Base-by-base conservation (phyloP, 208 protist species). In the Crithidia mellificae region DNA sequence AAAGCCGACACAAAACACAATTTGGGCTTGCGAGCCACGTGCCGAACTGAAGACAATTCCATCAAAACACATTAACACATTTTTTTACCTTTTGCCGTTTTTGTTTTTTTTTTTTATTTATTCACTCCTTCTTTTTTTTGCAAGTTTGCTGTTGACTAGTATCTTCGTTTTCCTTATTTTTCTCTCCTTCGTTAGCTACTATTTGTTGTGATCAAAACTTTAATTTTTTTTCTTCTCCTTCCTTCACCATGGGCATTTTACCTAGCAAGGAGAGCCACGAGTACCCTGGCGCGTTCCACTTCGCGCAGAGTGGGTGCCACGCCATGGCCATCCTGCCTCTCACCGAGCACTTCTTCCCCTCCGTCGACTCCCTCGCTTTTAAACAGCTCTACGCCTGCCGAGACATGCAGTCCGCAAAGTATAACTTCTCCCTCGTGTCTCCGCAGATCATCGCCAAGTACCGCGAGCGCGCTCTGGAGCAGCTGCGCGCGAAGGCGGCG, bases 291-390 rank as follows among this genome's bases (percentile, higher is more conserved):
- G 71, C 74, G 20, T 69, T 91, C 22, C 55, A 73, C 51, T 85
- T 83, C 39, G 75, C 72, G 19, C 67, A 74, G 51, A 81, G 77
- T 39, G 85, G 80, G n/a, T 63, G 44, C 20, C 74, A 80, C 54
- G 56, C 57, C 11, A 69, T 82, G 44, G 70, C 72, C 7, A 73
- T 77, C 8, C 19, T 88, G 1, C 82, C 85, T 11, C 74, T 88
- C 29, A 91, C 80, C 12, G 63, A 58, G 17, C 78, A 88, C 71
- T 91, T 86, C 68, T 91, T 88, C 46, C 79, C 85, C 19, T 77
- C 71, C 15, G 53, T 74, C 17, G 58, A 81, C 39, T 85, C 71
- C 36, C 76, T 88, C 22, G 79, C 77, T 14, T 91, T 91, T 49
- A 36, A 50, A 57, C 85, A 91, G 65, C 70, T 91, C 29, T 81